Base-by-base conservation (phyloP, 176 grass and related monocot genomes). In the Lolium perenne region DNA sequence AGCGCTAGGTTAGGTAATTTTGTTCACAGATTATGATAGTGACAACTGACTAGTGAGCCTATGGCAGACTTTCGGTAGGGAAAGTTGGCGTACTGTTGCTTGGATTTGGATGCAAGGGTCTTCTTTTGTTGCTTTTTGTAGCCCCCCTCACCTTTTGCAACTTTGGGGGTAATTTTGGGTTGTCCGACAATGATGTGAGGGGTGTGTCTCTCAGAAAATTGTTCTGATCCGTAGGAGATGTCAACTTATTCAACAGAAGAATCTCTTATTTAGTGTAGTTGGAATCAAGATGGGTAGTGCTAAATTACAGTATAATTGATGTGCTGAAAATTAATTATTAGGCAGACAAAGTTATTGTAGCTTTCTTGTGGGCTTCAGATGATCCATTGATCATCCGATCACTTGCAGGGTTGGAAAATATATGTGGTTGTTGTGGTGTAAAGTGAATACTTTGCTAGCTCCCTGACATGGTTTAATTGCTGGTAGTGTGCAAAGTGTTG, bases 181-280 rank as follows among this genome's bases (percentile, higher is more conserved):
- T 54, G 75, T 76, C 83, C 72, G 50, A 69, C 89, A 59, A 60
- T 13, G 57, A 26, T 7, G 8, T 38, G 80, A 57, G 48, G 76
- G 20, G 23, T 53, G 49, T 72, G n/a, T 18, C 49, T 82, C 72
- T 59, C 76, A 70, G 78, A 59, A 69, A 84, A 61, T 87, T 85
- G 82, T 87, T 87, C 81, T 76, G 53, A 78, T 86, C 32, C 86
- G 64, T 82, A 82, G 78, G 51, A 76, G 14, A 80, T 78, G 51
- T 68, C 71, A 62, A 82, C 54, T 71, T 77, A 53, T 82, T 86
- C 78, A 55, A 47, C 18, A 77, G 62, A 40, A 76, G 70, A 91
- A 88, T 81, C 70, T 23, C 50, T 62, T 85, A 63, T 78, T 45
- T 29, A 29, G 29, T 29, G 29, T 29, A 29, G 29, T 29, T 29